Evolutionary conservation across 1,284 basidiomycete species (phyloP), one percentile per base, ranked within the genome.

Genomic region (Trichosporon faecale): DNA sequence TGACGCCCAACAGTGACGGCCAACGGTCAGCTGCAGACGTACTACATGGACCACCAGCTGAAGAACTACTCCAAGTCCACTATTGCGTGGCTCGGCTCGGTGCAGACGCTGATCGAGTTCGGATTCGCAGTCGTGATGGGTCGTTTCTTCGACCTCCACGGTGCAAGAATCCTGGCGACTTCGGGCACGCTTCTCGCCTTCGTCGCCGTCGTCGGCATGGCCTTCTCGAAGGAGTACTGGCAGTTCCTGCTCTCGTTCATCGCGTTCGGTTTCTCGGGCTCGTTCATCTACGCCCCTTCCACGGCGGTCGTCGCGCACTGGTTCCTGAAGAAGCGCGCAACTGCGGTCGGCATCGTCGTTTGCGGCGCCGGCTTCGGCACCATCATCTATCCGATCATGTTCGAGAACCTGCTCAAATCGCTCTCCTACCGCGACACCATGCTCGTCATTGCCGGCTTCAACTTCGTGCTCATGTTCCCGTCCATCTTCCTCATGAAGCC

Each of bases 91-190:
- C 76, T 82, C 12, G 77, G 78, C 1, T 79, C 79, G 0, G 70
- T 82, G 31, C 75, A 78, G 64, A 69, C 75, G 7, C 76, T 80
- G 60, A 68, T 80, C 64, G 74, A 75, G 33, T 82, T 82, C 66
- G 67, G 67, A 3, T 72, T 76, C 29, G 77, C 78, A 3, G 72
- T 81, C 27, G 67, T 80, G 12, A 67, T 76, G 2, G 82, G 82
- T 1, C 74, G 82, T 46, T 80, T 76, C 66, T 82, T 83, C 69
- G 82, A 83, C 69, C 68, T 79, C 8, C 79, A 83, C 65, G 82
- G 82, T 1, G 70, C 80, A 0, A 65, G 75, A 8, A 31, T 68
- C 1, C 70, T 82, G n/a, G 73, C 77, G 9, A 72, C 77, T 11
- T 23, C 66, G 3, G 78, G 77, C 2, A 78, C 78, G 2, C 67